Evolutionary conservation across 345 rosid species (phyloP).

Genomic region (Populus euphratica): DNA sequence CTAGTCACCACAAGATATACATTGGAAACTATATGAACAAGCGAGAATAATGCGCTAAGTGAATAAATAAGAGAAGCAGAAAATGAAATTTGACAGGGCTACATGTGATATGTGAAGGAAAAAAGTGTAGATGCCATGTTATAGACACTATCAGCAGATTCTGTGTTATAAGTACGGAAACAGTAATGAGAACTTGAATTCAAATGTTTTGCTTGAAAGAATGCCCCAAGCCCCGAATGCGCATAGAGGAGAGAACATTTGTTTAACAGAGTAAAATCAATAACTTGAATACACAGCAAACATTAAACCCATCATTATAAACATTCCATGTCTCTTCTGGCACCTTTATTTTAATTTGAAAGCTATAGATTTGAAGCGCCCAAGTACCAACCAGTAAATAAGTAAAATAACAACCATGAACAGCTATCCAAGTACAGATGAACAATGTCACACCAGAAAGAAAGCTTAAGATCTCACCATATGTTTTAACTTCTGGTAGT

Average conservation of each 20-base stretch:
- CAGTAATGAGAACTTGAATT: too few species aligned
- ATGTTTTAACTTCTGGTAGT: constrained; percentile 95
- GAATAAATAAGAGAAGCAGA: background rate
- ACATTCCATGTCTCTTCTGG: background rate
- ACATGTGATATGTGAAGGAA: background rate
- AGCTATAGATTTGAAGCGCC: background rate
- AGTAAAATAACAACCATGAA: background rate
- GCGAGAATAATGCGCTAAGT: background rate
- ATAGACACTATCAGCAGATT: background rate
- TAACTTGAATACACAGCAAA: too few species aligned
- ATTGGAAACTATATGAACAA: too few species aligned
- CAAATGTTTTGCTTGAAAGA: too few species aligned
- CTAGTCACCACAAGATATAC: constrained; percentile 27
- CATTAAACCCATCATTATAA: background rate
- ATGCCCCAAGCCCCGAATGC: too few species aligned
- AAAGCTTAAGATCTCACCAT: constrained; percentile 59
- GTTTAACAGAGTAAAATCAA: too few species aligned
- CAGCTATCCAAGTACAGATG: background rate
- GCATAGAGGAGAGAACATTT: too few species aligned
- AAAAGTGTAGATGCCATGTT: background rate
- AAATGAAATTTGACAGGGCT: background rate
- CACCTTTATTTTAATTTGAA: too few species aligned
- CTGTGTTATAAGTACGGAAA: too few species aligned
- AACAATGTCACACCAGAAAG: background rate
- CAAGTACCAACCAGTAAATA: background rate